These are phyloP conservation scores for Croton setiger DNA, from an alignment of 441 rosid genomes.

Conservation along the genomic window DNA sequence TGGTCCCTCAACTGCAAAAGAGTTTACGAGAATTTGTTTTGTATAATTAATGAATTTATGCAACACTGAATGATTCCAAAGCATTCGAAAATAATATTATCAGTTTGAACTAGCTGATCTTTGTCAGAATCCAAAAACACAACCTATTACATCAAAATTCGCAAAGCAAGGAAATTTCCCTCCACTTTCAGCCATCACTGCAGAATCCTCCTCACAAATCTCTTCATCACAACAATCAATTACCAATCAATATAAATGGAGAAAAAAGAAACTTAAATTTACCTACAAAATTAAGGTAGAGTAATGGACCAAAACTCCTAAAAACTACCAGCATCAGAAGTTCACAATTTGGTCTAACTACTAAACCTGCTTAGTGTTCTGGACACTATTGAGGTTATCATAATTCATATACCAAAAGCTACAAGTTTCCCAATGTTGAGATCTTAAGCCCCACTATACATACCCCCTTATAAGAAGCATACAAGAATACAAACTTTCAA, in stretches of 20 bases:
- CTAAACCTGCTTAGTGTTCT: background rate
- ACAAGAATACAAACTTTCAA: background rate
- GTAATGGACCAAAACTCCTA: background rate
- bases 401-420: background rate
- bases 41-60: background rate
- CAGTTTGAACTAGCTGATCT: slow-evolving; percentile 3
- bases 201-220: background rate
- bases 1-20: background rate
- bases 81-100: background rate
- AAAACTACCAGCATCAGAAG: background rate
- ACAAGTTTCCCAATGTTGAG: background rate
- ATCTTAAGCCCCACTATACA: too few relatives aligned
- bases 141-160: too few relatives aligned
- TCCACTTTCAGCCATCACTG: too few relatives aligned
- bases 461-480: too few relatives aligned
- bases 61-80: background rate
- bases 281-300: background rate
- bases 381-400: background rate
- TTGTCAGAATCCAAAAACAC: background rate
- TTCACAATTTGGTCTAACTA: background rate
- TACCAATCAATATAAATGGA: background rate
- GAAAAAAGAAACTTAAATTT: background rate
- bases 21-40: background rate
- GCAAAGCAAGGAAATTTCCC: background rate
- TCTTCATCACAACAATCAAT: background rate